Conservation (phyloP, 2,329 filamentous ascomycete species). For the Pseudocercospora fijiensis region DNA sequence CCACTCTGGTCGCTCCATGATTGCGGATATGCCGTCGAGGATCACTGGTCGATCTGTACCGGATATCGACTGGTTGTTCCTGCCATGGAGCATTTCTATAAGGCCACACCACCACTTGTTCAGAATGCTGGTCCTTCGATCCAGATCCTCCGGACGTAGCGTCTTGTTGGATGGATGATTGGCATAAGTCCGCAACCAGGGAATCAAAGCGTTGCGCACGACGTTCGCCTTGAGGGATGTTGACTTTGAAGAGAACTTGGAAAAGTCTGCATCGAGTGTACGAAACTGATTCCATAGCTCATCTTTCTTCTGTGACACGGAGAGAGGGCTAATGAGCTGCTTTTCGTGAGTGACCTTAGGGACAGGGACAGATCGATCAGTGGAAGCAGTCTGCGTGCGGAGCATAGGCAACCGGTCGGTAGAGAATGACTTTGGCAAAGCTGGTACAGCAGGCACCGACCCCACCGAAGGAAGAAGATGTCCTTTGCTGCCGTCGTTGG, state of each 20-base stretch:
- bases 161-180: slow-evolving; percentile 64
- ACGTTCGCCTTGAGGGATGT: slow-evolving; percentile 72
- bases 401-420: slow-evolving; percentile 47
- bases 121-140: slow-evolving; percentile 73
- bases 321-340: slow-evolving; percentile 21
- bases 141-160: slow-evolving; percentile 76
- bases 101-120: slow-evolving; percentile 89
- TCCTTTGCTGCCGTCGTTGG: slow-evolving; percentile 11
- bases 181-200: slow-evolving; percentile 71
- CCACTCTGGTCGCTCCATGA: slow-evolving; percentile 92
- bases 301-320: slow-evolving; percentile 59
- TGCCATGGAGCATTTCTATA: slow-evolving; percentile 76
- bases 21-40: slow-evolving; percentile 72
- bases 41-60: slow-evolving; percentile 80
- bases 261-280: slow-evolving; percentile 65
- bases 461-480: slow-evolving; percentile 13
- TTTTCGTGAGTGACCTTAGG: slow-evolving; percentile 44
- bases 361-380: slow-evolving; percentile 44
- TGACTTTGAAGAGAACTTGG: slow-evolving; percentile 74
- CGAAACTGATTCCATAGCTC: slow-evolving; percentile 69
- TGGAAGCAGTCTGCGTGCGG: slow-evolving; percentile 37
- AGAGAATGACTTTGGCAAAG: slow-evolving; percentile 51
- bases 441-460: slow-evolving; percentile 39
- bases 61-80: slow-evolving; percentile 72
- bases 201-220: slow-evolving; percentile 68